These are phyloP conservation scores for Pichia sp. DNA, from an alignment of 1,139 yeast genomes.

Conservation along the genomic window DNA sequence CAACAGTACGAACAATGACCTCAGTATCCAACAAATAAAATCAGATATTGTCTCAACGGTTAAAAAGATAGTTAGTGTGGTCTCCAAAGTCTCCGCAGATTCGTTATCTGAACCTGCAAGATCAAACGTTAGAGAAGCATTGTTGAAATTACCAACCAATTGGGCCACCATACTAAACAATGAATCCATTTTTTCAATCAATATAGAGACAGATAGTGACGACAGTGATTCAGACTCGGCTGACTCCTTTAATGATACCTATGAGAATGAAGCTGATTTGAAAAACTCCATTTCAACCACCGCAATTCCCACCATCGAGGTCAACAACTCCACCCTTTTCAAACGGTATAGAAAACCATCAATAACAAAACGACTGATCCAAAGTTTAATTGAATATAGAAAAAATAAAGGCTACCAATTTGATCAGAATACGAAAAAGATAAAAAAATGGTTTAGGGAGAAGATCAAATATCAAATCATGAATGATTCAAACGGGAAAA, in stretches of 20 bases:
- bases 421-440: constrained; percentile 8
- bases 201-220: constrained; percentile 7
- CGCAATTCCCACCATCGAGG: constrained; percentile 13
- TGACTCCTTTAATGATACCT: constrained; percentile 1
- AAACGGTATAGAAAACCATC: constrained; percentile 15
- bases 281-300: background rate
- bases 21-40: constrained; percentile 42
- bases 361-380: constrained; percentile 23
- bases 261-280: background rate
- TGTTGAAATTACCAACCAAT: constrained; percentile 65
- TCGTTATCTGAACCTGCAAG: constrained; percentile 81
- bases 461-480: constrained; percentile 25
- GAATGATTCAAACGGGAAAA: constrained; percentile 50
- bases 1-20: too few relatives aligned
- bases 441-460: constrained; percentile 24
- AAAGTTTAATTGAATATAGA: constrained; percentile 24
- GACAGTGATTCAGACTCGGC: constrained; percentile 8
- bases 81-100: constrained; percentile 75
- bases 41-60: constrained; percentile 84
- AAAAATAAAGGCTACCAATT: constrained; percentile 7
- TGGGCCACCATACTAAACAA: constrained; percentile 42
- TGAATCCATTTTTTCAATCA: constrained; percentile 12
- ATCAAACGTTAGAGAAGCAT: constrained; percentile 70
- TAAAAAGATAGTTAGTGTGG: constrained; percentile 77
- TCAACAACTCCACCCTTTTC: constrained; percentile 11